Conservation (phyloP, 495 filamentous ascomycete genomes). For the Trichoderma erinaceum region DNA sequence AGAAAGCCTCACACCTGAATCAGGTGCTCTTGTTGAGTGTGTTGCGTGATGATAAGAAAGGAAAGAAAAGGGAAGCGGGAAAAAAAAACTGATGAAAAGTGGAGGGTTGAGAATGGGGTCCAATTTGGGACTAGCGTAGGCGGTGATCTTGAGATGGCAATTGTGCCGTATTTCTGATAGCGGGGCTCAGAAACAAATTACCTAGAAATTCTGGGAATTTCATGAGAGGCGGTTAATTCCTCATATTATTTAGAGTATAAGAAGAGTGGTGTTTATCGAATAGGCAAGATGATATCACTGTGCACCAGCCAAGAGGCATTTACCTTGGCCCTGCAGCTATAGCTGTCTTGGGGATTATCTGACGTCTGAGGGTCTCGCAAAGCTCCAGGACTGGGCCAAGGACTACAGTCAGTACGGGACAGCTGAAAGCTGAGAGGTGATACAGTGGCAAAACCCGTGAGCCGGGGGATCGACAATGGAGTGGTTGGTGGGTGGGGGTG, state of each 20-base stretch:
- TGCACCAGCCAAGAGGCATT: background rate
- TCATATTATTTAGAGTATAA: background rate
- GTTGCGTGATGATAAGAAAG: conserved; percentile 18
- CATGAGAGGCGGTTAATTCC: background rate
- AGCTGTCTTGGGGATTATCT: background rate
- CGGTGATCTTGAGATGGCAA: background rate
- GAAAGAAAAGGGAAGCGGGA: background rate
- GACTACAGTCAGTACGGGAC: too few species aligned
- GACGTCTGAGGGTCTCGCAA: too few species aligned
- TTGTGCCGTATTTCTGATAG: background rate
- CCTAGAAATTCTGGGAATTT: background rate
- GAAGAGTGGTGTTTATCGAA: background rate
- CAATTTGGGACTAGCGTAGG: background rate
- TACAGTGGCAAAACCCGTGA: too few species aligned
- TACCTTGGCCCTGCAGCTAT: background rate
- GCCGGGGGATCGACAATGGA: too few species aligned
- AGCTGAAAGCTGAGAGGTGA: too few species aligned
- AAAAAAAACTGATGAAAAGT: background rate
- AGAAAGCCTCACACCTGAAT: conserved; percentile 18
- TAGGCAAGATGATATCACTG: background rate
- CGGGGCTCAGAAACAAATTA: background rate
- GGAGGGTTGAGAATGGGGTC: background rate
- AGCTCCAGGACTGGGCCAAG: too few species aligned
- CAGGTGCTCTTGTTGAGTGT: conserved; percentile 11
- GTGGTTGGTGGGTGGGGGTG: too few species aligned